These are phyloP conservation scores for Rhododendron ferrugineum DNA, from an alignment of 148 eudicot species.

Conservation along the genomic window DNA sequence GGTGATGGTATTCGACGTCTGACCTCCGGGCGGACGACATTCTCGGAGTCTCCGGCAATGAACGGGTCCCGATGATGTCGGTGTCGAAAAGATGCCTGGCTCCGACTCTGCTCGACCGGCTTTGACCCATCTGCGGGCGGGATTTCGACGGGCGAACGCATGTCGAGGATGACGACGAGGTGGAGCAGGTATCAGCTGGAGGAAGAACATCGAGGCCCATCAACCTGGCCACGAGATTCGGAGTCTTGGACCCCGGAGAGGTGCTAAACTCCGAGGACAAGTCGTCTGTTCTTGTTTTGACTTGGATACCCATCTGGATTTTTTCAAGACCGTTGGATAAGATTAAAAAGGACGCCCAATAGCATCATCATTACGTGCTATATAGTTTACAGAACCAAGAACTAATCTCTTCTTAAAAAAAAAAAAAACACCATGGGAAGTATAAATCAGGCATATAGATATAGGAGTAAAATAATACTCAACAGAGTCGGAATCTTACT, in stretches of 20 bases:
- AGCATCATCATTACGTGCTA: background rate
- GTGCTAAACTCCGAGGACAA: constrained; percentile 33
- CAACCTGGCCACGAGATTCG: constrained; percentile 56
- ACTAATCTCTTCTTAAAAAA: background rate
- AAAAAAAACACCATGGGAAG: background rate
- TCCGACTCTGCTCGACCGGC: background rate
- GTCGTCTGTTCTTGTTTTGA: constrained; percentile 36
- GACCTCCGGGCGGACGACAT: constrained; percentile 33
- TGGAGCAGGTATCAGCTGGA: constrained; percentile 23
- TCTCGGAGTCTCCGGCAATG: constrained; percentile 44
- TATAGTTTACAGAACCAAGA: background rate
- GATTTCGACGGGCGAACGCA: constrained; percentile 13
- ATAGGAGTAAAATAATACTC: background rate
- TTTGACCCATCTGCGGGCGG: background rate
- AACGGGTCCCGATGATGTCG: constrained; percentile 15
- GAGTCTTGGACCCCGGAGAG: constrained; percentile 50
- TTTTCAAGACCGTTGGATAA: background rate
- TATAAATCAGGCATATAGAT: background rate
- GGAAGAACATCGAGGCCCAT: constrained; percentile 76
- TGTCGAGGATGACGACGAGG: constrained; percentile 31
- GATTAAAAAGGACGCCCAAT: background rate
- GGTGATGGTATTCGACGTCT: constrained; percentile 35
- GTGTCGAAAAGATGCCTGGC: background rate
- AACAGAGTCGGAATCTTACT: constrained; percentile 25
- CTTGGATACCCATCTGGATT: constrained; percentile 38